Percentiles rank a stretch among this genome's conserved stretches.
These are phyloP conservation scores for Colletotrichum truncatum DNA, from an alignment of 2,329 filamentous ascomycete genomes.

Conservation along the genomic window DNA sequence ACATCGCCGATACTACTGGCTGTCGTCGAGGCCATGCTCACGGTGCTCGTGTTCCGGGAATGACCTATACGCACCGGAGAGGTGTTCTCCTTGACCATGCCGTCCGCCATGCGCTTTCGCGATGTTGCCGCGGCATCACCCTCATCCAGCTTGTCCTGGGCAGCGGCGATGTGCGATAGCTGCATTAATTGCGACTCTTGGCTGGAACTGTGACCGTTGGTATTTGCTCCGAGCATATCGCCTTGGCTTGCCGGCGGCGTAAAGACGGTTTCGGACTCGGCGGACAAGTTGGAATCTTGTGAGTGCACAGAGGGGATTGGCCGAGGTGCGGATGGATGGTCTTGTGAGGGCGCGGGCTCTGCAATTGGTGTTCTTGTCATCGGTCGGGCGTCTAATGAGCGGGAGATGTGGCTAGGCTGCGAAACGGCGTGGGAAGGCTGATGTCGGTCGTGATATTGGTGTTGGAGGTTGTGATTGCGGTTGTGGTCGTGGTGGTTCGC, in stretches of 20 bases:
- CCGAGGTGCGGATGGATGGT: conserved; percentile 16
- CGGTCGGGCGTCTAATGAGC: conserved; percentile 25
- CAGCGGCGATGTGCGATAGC: conserved; percentile 66
- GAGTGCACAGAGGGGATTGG: conserved; percentile 36
- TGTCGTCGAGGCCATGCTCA: conserved; percentile 68
- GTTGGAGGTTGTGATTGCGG: conserved; percentile 3
- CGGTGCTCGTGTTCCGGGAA: conserved; percentile 76
- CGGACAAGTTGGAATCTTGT: conserved; percentile 39
- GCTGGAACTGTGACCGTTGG: conserved; percentile 53
- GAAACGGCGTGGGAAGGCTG: background rate
- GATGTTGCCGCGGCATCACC: conserved; percentile 45
- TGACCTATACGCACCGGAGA: conserved; percentile 65
- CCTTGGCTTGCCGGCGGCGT: conserved; percentile 38
- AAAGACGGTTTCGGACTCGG: conserved; percentile 37
- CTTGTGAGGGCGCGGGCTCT: conserved; percentile 32
- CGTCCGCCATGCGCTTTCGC: conserved; percentile 82
- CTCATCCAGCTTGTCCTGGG: conserved; percentile 57
- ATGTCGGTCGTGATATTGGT: background rate
- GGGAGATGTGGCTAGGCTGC: background rate
- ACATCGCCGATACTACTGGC: conserved; percentile 83
- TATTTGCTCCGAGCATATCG: conserved; percentile 34
- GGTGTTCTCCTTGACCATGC: conserved; percentile 70
- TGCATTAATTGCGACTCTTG: conserved; percentile 66
- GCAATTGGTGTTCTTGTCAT: conserved; percentile 34
- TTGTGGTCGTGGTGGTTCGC: conserved; percentile 24